A percentile compares a stretch with the other conserved stretches of the same genome.
These are phyloP conservation scores for Pyrus betulifolia DNA, from an alignment of 306 rosid genomes.

Conservation along the genomic window DNA sequence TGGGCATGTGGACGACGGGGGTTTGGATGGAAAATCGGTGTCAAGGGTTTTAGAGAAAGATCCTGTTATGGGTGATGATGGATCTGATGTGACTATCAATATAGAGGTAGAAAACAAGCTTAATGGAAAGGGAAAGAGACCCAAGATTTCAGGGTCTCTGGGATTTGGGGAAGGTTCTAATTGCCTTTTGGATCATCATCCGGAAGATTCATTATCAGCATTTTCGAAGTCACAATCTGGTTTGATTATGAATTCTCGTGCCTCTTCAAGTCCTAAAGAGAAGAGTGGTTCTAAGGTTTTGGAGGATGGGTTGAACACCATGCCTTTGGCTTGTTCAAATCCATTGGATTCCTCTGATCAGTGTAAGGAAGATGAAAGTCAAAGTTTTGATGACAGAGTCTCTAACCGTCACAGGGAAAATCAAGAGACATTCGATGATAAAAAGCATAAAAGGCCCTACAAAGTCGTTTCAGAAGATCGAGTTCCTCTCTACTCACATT, in stretches of 20 bases:
- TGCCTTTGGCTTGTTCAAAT: conserved; percentile 13
- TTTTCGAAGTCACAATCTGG: conserved; percentile 51
- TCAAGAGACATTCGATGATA: conserved; percentile 4
- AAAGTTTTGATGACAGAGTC: conserved; percentile 10
- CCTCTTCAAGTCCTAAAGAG: conserved; percentile 28
- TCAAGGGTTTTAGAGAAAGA: conserved; percentile 13
- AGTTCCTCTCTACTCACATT: not conserved
- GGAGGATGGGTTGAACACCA: conserved; percentile 28
- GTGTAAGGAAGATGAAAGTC: conserved; percentile 17
- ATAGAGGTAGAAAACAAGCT: conserved; percentile 16
- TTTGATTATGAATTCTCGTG: conserved; percentile 34
- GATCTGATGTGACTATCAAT: conserved; percentile 20
- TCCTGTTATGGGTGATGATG: conserved; percentile 6
- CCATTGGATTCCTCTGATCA: conserved; percentile 18
- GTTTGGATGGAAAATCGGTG: conserved; percentile 12
- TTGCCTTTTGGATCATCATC: conserved; percentile 26
- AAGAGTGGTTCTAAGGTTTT: conserved; percentile 27
- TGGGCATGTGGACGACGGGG: conserved; percentile 22
- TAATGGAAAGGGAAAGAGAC: conserved; percentile 25
- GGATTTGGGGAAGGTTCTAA: conserved; percentile 33
- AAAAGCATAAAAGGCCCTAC: not conserved
- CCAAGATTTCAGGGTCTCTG: conserved; percentile 19
- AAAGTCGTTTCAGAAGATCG: conserved; percentile 6
- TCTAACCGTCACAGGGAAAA: conserved; percentile 12
- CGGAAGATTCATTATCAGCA: conserved; percentile 48